phyloP scores from a whole-genome alignment of 2,329 filamentous ascomycete genomes.

The Aspergillus eucalypticola region DNA sequence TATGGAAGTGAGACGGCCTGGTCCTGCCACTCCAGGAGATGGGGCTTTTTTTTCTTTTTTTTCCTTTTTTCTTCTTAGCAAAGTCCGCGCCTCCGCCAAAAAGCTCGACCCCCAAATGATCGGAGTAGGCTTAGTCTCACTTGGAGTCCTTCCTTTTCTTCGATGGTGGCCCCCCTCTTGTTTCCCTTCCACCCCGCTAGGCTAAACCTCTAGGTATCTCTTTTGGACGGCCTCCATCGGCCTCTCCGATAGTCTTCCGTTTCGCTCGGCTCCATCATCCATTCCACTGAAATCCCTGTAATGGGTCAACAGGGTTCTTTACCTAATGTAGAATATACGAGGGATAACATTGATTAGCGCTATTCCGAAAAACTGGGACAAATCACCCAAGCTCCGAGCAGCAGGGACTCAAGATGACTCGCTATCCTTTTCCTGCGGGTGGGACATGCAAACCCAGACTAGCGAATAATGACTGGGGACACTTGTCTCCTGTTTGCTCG shows the following conservation, averaged over 20 bases:
- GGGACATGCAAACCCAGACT: neutral
- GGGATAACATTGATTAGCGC: neutral
- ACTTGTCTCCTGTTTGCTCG: neutral
- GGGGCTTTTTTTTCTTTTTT: neutral
- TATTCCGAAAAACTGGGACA: neutral
- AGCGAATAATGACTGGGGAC: neutral
- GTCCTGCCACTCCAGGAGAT: neutral
- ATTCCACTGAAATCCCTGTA: slow-evolving; percentile 1
- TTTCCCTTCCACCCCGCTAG: neutral
- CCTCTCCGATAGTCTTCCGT: neutral
- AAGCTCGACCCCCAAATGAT: neutral
- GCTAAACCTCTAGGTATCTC: neutral
- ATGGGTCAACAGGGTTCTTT: neutral
- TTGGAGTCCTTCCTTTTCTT: neutral
- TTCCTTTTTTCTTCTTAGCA: neutral
- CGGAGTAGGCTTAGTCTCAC: neutral
- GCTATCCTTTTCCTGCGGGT: neutral
- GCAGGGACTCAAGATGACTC: neutral
- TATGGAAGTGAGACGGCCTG: neutral
- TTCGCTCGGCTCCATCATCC: neutral
- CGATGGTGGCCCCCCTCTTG: neutral
- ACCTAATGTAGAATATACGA: neutral
- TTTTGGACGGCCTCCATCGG: neutral
- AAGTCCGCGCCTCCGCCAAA: neutral
- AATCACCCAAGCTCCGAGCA: neutral